Evolutionary conservation across 331 rosid genomes (phyloP).

Genomic region (Acacia concinna): DNA sequence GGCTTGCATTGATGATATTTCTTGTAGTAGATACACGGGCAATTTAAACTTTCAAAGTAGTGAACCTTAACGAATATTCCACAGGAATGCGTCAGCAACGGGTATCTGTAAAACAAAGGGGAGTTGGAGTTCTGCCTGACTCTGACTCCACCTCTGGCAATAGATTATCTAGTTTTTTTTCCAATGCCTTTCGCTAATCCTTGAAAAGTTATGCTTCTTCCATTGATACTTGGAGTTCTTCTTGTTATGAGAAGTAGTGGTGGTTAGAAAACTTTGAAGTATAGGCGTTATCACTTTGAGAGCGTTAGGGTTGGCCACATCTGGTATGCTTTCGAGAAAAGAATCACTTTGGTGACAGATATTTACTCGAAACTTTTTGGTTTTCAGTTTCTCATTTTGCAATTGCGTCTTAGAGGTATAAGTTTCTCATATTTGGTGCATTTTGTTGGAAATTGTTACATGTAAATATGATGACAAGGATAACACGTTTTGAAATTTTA

Average conservation of each 20-base stretch:
- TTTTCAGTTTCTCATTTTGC: conserved; percentile 7
- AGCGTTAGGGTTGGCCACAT: not conserved
- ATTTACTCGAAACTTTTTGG: not conserved
- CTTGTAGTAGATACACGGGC: not conserved
- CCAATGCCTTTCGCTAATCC: not conserved
- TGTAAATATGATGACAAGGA: not conserved
- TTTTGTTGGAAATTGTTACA: not conserved
- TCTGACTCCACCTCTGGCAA: not conserved
- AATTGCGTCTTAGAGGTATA: not conserved
- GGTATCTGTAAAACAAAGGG: not conserved
- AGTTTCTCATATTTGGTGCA: not conserved
- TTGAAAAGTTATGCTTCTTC: not conserved
- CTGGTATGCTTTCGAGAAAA: not conserved
- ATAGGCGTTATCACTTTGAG: not conserved
- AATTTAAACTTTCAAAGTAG: not conserved
- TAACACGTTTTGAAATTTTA: not conserved
- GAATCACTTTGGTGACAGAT: not conserved
- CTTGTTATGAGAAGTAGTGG: not conserved
- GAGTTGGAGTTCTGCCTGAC: not conserved
- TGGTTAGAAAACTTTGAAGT: not conserved
- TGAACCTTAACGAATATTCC: too few relatives aligned
- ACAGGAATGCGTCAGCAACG: not conserved
- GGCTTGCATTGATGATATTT: not conserved
- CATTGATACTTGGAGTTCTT: not conserved
- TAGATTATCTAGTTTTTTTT: not conserved